Base-by-base conservation (phyloP, 2,329 filamentous ascomycete genomes). In the Cercospora janseana region DNA sequence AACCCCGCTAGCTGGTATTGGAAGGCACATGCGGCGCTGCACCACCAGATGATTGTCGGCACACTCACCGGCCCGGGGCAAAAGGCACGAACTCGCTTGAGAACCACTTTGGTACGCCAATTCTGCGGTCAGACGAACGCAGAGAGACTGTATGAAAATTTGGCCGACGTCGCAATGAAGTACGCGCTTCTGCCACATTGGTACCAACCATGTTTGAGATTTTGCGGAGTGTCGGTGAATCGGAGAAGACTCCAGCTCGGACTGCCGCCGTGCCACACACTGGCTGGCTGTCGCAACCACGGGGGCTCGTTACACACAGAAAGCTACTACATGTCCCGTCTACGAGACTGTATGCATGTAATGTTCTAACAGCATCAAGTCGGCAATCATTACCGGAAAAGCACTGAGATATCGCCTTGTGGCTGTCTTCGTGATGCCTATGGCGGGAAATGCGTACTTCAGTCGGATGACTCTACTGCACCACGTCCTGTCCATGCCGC, bases 401-500 rank as follows among this genome's bases (percentile, higher is more conserved):
- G n/a, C n/a, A n/a, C n/a, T n/a, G n/a, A 26, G 26, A 40, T 15
- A 16, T 26, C 3, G 35, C 35, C 35, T 40, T 40, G 16, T 40
- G 20, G 35, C 35, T 10, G 16, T 40, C 26, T 13, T 26, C 21
- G 35, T 8, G 16, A 40, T 13, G 4, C 23, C 26, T 13, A 24
- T 13, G 35, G 20, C 12, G 12, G 13, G 20, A 38, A 24, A 23
- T 4, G 6, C 13, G 12, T 18, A 38, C 20, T 23, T 40, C 13
- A 40, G 35, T 23, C 35, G 35, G 26, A 26, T 9, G 26, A 26
- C 20, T 40, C 20, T 23, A 12, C 15, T 40, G 35, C 35, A 40
- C 35, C 16, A 40, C 35, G 35, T 40, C 18, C 34, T 42, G 32
- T 31, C 41, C 24, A 47, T 8, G 12, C 46, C 27, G 28, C 26